These are phyloP conservation scores for Neurospora sp. DNA, from an alignment of 2,329 filamentous ascomycete genomes.

Conservation along the genomic window DNA sequence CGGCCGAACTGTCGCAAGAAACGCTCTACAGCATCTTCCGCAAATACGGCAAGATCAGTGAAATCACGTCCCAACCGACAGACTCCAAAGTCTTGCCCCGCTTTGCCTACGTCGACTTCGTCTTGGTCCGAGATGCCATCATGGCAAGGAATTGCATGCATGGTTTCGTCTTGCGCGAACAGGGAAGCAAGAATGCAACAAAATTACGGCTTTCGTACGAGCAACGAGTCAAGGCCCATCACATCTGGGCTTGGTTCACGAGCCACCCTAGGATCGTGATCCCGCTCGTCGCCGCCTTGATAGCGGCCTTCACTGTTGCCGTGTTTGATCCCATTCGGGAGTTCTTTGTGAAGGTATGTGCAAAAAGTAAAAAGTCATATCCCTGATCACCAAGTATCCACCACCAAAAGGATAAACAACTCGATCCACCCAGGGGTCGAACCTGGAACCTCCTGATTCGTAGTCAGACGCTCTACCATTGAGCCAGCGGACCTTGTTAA, in stretches of 20 bases:
- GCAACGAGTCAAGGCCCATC: conserved; percentile 63
- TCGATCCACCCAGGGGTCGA: background rate
- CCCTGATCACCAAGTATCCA: background rate
- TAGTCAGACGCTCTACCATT: background rate
- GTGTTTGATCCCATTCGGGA: conserved; percentile 92
- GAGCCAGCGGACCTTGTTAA: background rate
- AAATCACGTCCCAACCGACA: conserved; percentile 71
- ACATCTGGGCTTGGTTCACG: conserved; percentile 78
- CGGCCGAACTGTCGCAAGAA: conserved; percentile 73
- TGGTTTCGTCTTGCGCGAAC: conserved; percentile 61
- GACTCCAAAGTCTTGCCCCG: conserved; percentile 79
- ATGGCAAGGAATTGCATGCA: conserved; percentile 92
- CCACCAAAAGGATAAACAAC: background rate
- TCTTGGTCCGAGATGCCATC: conserved; percentile 61
- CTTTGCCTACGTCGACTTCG: conserved; percentile 72
- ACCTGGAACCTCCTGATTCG: background rate
- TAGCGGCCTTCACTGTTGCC: conserved; percentile 74
- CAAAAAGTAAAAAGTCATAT: background rate
- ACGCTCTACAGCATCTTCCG: conserved; percentile 79
- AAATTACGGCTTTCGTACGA: conserved; percentile 76
- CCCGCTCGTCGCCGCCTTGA: conserved; percentile 66
- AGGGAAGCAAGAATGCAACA: conserved; percentile 66
- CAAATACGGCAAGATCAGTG: conserved; percentile 78
- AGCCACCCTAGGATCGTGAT: conserved; percentile 83
- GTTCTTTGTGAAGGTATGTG: conserved; percentile 64